Evolutionary conservation across 306 rosid genomes (phyloP).

Genomic region (Prunus mume): DNA sequence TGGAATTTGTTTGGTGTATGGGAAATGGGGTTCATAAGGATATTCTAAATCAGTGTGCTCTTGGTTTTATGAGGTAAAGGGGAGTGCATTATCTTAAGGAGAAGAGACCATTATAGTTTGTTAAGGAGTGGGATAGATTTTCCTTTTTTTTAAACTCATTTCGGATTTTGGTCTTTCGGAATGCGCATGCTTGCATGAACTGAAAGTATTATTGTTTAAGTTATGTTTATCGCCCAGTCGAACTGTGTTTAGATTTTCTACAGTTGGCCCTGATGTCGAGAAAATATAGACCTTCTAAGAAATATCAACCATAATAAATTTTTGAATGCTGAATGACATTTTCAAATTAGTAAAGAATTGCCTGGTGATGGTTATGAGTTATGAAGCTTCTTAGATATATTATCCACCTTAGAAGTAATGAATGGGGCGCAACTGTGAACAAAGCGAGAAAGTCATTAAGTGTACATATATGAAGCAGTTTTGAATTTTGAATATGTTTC

Average conservation of each 20-base stretch:
- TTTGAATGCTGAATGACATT: conserved; percentile 8
- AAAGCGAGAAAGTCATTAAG: background rate
- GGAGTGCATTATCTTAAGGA: too few species aligned
- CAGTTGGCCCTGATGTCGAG: background rate
- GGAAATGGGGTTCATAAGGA: conserved; percentile 21
- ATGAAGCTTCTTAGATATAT: background rate
- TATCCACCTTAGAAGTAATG: background rate
- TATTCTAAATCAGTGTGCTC: background rate
- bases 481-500: background rate
- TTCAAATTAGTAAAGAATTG: background rate
- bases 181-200: background rate
- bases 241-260: background rate
- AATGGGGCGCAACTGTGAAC: background rate
- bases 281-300: background rate
- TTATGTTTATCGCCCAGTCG: background rate
- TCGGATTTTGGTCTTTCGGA: background rate
- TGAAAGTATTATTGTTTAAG: background rate
- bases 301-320: background rate
- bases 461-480: background rate
- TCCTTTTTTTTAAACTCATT: background rate
- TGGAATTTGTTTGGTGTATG: conserved; percentile 12
- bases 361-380: background rate
- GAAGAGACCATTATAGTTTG: background rate
- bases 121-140: background rate
- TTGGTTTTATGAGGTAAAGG: too few species aligned